Percentiles rank a stretch among this genome's conserved stretches.
Evolutionary conservation across 78 protist species (phyloP).

Genomic region (Dictyostelium citrinum): DNA sequence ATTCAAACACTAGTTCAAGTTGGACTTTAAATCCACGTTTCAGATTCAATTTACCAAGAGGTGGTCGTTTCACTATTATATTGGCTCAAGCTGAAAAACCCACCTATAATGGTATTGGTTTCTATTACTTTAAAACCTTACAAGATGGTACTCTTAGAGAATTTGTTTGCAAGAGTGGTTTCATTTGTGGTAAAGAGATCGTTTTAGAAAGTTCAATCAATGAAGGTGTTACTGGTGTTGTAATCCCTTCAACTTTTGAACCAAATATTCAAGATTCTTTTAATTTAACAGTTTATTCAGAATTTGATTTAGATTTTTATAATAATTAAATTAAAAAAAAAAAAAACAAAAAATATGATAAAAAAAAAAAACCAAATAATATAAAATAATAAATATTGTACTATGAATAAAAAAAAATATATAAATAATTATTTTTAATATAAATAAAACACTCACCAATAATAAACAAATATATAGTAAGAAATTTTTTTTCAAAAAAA

Average conservation of each 20-base stretch:
- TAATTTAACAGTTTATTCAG: slow-evolving; percentile 34
- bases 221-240: slow-evolving; percentile 27
- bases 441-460: neutral
- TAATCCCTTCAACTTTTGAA: slow-evolving; percentile 73
- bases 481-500: neutral
- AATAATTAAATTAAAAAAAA: neutral
- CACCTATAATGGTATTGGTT: slow-evolving; percentile 58
- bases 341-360: neutral
- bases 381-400: neutral
- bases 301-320: slow-evolving; percentile 38
- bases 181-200: slow-evolving; percentile 70
- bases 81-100: slow-evolving; percentile 53
- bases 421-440: neutral
- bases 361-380: neutral
- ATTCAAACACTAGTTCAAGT: slow-evolving; percentile 9
- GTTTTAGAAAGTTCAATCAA: slow-evolving; percentile 20
- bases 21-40: slow-evolving; percentile 72
- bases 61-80: slow-evolving; percentile 50
- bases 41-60: slow-evolving; percentile 26
- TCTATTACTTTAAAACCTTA: slow-evolving; percentile 60
- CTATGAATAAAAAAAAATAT: neutral
- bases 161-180: slow-evolving; percentile 62
- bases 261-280: slow-evolving; percentile 61
- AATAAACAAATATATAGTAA: no score
- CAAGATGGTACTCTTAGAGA: slow-evolving; percentile 67